Evolutionary conservation across 306 rosid genomes (phyloP), one percentile per base, ranked within the genome.

Genomic region (Clitoria ternatea): DNA sequence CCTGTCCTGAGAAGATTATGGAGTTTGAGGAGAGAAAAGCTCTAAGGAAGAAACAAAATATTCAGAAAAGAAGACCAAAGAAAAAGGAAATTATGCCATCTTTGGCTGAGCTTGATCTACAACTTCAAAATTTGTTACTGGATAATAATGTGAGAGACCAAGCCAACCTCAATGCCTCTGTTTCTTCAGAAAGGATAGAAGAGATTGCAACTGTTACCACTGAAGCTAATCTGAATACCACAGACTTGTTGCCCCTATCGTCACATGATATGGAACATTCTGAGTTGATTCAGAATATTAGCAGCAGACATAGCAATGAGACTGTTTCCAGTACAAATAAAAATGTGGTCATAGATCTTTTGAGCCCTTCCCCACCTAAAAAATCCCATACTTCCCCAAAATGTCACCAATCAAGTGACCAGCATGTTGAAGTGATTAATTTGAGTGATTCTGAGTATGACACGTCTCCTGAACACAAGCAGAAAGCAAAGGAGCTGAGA

Each of bases 391-490:
- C 29, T 2, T 29, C 35, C 14, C 62, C 75, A 6, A 76, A 71
- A 76, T 69, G 57, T 54, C 72, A 55, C 45, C 63, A 72, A 50
- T 59, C 66, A 36, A 77, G 61, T 72, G 73, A 40, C 55, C 61
- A 81, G 64, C 56, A 17, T 47, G 26, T 81, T 56, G 82, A 88
- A 61, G 85, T 86, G 76, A 85, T 90, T 80, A 78, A 79, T 69
- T 78, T 88, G 89, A 83, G 92, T 68, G 96, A 91, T 45, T 83
- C 92, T 36, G 96, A 91, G 66, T 80, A 75, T 54, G 96, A 88
- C 24, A 49, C 49, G 42, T 86, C 96, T 10, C 80, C 87, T 15
- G 90, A 86, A 63, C 96, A 91, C 72, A 82, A 71, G 68, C 71
- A 75, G 68, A 91, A 86, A 79, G 85, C 83, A 27, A 85, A 80